Base-by-base conservation (phyloP, 2,329 filamentous ascomycete genomes). In the Microthyrium microscopicum region DNA sequence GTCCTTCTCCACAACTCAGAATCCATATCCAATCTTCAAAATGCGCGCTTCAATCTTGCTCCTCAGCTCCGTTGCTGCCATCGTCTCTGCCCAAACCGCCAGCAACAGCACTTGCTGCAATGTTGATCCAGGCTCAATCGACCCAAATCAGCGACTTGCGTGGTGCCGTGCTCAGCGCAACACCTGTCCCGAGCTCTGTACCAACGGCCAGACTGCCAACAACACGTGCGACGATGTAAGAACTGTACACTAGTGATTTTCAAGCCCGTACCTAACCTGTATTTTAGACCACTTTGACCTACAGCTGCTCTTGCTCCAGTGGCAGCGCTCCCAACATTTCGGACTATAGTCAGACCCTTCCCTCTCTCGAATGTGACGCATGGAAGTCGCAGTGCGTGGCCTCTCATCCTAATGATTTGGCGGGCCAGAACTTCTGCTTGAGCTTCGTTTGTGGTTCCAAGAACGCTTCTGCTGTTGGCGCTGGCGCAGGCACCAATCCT, bases 111-210 rank as follows among this genome's bases (percentile, higher is more conserved):
- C 54, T 39, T 51, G 54, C 27, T 40, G 53, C 44, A 49, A 47
- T 29, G 59, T 70, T 48, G 46, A 58, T 40, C 44, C 62, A 34
- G 50, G 41, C 44, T 33, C 43, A 19, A 53, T 71, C 26, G 40
- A 49, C 26, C n/a, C 44, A 3, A 34, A 47, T 26, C 42, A 48
- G 17, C 55, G 54, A 41, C 42, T 52, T 47, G 42, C 55, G 37
- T 77, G 70, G 70, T 78, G 73, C 49, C 50, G 53, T 34, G 68
- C 61, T 41, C 58, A 77, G 55, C 53, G 54, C 39, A 70, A 71
- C 53, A 63, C 62, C 28, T 78, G 73, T 56, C 68, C 66, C 12
- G 49, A 61, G 37, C 60, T 77, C 41, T 78, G 73, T 54, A 60
- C 60, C 40, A 61, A 49, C 37, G 50, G 62, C 40, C 46, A 51